Base-by-base conservation (phyloP, 1,284 basidiomycete species). In the Trichosporon coremiiforme region DNA sequence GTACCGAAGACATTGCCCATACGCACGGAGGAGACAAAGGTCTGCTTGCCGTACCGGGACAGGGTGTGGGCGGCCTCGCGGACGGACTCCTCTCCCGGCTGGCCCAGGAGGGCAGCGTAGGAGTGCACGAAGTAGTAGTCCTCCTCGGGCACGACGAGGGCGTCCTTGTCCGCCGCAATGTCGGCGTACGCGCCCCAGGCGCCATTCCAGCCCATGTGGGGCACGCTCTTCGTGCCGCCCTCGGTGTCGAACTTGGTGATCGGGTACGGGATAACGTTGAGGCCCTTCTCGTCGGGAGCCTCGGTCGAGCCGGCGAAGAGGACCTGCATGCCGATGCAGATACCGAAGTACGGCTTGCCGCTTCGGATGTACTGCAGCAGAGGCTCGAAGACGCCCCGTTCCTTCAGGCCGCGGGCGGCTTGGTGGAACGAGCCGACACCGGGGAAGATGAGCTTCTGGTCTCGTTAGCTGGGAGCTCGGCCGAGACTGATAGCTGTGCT, bases 121-220 rank as follows among this genome's bases (percentile, higher is more conserved):
- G 96, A 98, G 85, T 99, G 97, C 38, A 99, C 96, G 84, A 96
- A 99, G 85, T 99, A 99, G 82, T 94, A 97, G 78, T 90, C 89
- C 67, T 88, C 84, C 20, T 85, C 83, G 9, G 65, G 47, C 25
- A 69, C 66, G 72, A 79, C 84, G 83, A 77, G 69, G 72, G 90
- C 86, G 65, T 72, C 66, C 47, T 71, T 53, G 55, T 70, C 71
- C 12, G 65, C 73, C 1, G 36, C 69, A 13, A 50, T 4, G 22
- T 36, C 65, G 41, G 60, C 68, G 57, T 78, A 73, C 15, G 78
- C 77, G 60, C 66, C 69, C 81, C 81, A 83, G 5, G 89, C 89
- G 50, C 88, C 85, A 82, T 95, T 97, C 97, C 97, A 99, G 66
- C 97, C 97, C 86, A 99, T 99, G 85, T 99, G 96, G 20, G 97